Evolutionary conservation across 495 filamentous ascomycete genomes (phyloP).

Genomic region (Podospora comata): DNA sequence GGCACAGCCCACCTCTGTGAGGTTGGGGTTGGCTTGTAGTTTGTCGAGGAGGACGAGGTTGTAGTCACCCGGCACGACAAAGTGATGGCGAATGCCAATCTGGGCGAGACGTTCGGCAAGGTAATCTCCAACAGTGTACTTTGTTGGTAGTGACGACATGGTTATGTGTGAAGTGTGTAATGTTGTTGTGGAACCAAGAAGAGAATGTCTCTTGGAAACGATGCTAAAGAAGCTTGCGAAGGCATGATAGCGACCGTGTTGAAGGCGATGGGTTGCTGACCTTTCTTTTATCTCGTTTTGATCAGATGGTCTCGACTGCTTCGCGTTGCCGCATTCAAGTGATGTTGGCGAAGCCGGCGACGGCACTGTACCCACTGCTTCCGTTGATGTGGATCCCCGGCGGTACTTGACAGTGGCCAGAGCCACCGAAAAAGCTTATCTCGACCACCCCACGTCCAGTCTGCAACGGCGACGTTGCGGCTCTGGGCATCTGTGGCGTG

Average conservation of each 20-base stretch:
- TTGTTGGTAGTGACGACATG: constrained; percentile 8
- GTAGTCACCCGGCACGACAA: constrained; percentile 69
- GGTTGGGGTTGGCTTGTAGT: constrained; percentile 55
- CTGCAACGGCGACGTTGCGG: neutral
- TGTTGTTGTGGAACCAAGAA: neutral
- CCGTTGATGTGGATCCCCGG: neutral
- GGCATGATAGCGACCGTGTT: neutral
- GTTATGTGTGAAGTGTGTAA: constrained; percentile 1
- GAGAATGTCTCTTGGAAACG: neutral
- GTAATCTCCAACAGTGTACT: constrained; percentile 49
- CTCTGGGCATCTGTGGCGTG: constrained; percentile 1
- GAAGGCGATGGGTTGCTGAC: neutral
- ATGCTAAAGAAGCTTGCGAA: neutral
- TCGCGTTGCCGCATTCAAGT: neutral
- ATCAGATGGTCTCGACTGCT: neutral
- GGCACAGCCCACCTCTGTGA: constrained; percentile 64
- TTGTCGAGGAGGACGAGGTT: constrained; percentile 65
- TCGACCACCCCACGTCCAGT: neutral
- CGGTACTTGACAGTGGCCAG: neutral
- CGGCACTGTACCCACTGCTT: neutral
- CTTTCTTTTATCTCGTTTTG: neutral
- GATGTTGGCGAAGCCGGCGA: neutral
- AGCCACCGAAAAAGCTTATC: constrained; percentile 4
- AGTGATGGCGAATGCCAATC: constrained; percentile 60
- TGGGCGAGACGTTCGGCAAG: constrained; percentile 67